Percentiles rank a stretch among this genome's conserved stretches.
Conservation (phyloP, 257 asterid species). For the Solanum paucissectum region DNA sequence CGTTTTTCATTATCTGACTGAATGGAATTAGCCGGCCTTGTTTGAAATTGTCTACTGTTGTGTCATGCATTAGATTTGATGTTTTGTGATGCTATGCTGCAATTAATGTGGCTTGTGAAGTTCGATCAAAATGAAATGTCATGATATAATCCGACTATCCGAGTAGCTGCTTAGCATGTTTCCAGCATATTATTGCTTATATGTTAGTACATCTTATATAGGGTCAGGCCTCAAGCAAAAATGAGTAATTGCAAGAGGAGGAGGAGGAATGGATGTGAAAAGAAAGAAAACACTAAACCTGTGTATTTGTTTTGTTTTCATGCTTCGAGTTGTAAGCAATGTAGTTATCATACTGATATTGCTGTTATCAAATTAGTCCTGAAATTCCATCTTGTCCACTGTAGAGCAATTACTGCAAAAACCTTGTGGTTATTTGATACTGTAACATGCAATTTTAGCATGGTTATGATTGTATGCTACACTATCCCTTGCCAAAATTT, state of each 20-base stretch:
- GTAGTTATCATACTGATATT: neutral
- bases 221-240: neutral
- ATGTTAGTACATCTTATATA: neutral
- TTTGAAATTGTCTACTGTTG: neutral
- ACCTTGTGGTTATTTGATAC: neutral
- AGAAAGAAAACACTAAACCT: neutral
- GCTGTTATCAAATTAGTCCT: neutral
- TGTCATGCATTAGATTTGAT: neutral
- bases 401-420: neutral
- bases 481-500: no score
- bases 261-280: neutral
- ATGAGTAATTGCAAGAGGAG: neutral
- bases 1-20: neutral
- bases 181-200: neutral
- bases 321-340: neutral
- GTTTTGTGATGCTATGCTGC: neutral
- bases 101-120: neutral
- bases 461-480: neutral
- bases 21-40: neutral
- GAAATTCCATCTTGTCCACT: neutral
- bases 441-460: neutral
- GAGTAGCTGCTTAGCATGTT: neutral
- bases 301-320: neutral
- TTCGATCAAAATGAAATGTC: neutral
- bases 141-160: neutral